A percentile compares a stretch with the other conserved stretches of the same genome.
phyloP scores from a whole-genome alignment of 176 grass and related monocot species.

The Cenchrus americanus region DNA sequence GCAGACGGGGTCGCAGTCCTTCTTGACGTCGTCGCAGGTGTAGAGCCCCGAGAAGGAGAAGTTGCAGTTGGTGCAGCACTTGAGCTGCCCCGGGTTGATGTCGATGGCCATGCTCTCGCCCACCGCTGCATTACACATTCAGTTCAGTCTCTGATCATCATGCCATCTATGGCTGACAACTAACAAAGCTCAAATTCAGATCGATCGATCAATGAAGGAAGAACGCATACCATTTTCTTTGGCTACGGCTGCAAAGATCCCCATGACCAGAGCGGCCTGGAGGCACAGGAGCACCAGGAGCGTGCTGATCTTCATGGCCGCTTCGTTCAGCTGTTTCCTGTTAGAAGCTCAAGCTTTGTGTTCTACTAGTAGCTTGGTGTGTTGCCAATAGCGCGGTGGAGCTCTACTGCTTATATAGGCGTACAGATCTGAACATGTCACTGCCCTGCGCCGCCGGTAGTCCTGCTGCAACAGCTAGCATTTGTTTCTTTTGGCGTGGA shows the following conservation, averaged over 20 bases:
- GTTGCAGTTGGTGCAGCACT: constrained; percentile 42
- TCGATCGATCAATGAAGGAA: not conserved
- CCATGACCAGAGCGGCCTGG: constrained; percentile 34
- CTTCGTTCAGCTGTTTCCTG: not conserved
- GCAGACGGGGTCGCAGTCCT: constrained; percentile 33
- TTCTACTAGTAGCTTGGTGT: not conserved
- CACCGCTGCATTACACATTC: not conserved
- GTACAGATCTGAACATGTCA: not conserved
- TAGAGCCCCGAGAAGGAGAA: constrained; percentile 54
- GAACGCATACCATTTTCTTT: constrained; percentile 24
- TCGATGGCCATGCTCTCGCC: constrained; percentile 40
- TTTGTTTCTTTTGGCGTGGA: not conserved
- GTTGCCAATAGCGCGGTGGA: not conserved
- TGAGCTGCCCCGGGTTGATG: constrained; percentile 43
- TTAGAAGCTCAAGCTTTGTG: not conserved
- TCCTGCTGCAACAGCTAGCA: not conserved
- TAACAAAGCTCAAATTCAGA: not conserved
- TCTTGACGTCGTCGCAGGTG: constrained; percentile 38
- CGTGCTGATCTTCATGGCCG: constrained; percentile 36
- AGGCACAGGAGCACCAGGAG: constrained; percentile 31
- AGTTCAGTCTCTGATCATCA: not conserved
- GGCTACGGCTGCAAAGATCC: constrained; percentile 30
- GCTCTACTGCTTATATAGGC: constrained; percentile 27
- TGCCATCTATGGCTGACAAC: not conserved
- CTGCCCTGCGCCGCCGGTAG: too few relatives aligned